Percentiles rank a stretch among this genome's conserved stretches.
These are phyloP conservation scores for Petunia secreta DNA, from an alignment of 257 asterid genomes.

Conservation along the genomic window DNA sequence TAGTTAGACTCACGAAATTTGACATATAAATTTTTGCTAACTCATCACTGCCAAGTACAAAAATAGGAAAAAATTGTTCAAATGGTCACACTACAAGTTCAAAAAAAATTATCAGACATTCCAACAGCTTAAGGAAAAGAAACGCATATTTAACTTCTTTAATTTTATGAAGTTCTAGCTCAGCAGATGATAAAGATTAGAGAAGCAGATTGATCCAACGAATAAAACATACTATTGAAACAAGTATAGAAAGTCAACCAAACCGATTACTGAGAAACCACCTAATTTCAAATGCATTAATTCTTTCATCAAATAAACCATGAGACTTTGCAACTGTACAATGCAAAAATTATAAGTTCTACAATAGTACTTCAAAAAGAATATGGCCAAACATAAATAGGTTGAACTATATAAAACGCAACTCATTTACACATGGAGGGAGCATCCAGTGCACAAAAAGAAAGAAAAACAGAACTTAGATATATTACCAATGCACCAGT, in stretches of 20 bases:
- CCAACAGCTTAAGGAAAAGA: constrained; percentile 14
- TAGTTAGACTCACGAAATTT: no score
- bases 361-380: background rate
- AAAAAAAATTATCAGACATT: background rate
- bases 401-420: background rate
- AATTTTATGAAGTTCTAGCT: background rate
- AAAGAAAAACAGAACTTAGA: background rate
- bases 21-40: no score
- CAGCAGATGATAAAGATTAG: background rate
- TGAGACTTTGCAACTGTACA: background rate
- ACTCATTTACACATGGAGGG: background rate
- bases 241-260: background rate
- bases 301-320: constrained; percentile 11
- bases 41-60: no score
- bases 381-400: no score
- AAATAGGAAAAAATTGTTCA: no score
- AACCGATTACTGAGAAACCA: background rate
- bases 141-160: background rate
- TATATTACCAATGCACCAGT: constrained; percentile 13
- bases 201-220: background rate
- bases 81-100: background rate
- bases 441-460: background rate
- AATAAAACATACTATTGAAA: background rate
- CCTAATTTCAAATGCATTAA: constrained; percentile 3
- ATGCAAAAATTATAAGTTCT: background rate